Conservation (phyloP, 768 basidiomycete genomes). For the Pluteus cervinus region DNA sequence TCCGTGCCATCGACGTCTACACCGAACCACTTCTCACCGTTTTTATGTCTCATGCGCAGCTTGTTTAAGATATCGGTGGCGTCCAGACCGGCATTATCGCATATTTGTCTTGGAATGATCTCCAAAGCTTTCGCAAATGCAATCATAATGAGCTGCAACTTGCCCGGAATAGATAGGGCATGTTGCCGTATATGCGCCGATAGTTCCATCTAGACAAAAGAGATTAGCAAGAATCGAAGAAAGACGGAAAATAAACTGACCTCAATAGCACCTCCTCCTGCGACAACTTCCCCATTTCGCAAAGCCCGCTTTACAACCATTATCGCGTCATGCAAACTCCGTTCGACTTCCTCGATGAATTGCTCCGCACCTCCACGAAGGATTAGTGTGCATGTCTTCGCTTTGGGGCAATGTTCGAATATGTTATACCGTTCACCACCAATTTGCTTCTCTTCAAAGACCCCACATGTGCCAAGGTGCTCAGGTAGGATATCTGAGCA, state of each 20-base stretch:
- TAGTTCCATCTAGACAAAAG: slow-evolving; percentile 76
- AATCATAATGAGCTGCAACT: slow-evolving; percentile 89
- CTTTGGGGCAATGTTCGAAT: slow-evolving; percentile 88
- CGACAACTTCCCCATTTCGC: slow-evolving; percentile 92
- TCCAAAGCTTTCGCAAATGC: slow-evolving; percentile 97
- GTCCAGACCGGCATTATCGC: slow-evolving; percentile 96
- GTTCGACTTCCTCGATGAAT: slow-evolving; percentile 97
- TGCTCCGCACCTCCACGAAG: slow-evolving; percentile 97
- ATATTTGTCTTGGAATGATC: slow-evolving; percentile 96
- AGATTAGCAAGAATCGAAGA: slow-evolving; percentile 2
- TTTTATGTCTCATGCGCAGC: slow-evolving; percentile 92
- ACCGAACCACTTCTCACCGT: slow-evolving; percentile 85
- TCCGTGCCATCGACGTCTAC: slow-evolving; percentile 89
- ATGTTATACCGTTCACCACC: slow-evolving; percentile 96
- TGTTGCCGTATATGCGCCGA: slow-evolving; percentile 91
- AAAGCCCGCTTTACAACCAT: slow-evolving; percentile 99
- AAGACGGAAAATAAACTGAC: slow-evolving; percentile 32
- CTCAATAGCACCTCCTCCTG: slow-evolving; percentile 96
- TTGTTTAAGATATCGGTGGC: slow-evolving; percentile 97
- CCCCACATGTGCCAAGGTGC: slow-evolving; percentile 90
- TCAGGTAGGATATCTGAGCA: slow-evolving; percentile 87
- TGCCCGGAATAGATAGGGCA: slow-evolving; percentile 90
- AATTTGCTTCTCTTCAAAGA: slow-evolving; percentile 91
- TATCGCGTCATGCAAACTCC: slow-evolving; percentile 96
- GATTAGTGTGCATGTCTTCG: slow-evolving; percentile 92